Conservation (phyloP, 2,329 filamentous ascomycete species). For the Ascochyta pisi region DNA sequence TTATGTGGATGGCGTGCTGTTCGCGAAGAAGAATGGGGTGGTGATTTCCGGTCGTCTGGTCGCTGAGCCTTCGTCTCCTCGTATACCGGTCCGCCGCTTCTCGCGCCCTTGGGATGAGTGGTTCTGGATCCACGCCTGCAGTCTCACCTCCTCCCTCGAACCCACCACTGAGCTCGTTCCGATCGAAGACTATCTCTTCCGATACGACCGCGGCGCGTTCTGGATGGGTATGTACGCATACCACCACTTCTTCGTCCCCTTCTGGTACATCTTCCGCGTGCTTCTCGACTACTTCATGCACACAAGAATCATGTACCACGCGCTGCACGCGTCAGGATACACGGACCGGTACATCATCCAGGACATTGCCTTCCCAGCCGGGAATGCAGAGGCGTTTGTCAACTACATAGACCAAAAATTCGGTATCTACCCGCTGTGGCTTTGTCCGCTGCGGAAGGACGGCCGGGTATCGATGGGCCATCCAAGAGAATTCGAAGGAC, state of each 20-base stretch:
- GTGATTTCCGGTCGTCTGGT: conserved; percentile 67
- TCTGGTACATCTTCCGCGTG: conserved; percentile 65
- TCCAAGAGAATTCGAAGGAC: conserved; percentile 20
- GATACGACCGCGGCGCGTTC: conserved; percentile 70
- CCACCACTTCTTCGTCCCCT: conserved; percentile 66
- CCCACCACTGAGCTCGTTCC: conserved; percentile 52
- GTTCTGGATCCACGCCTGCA: conserved; percentile 72
- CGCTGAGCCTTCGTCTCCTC: conserved; percentile 47
- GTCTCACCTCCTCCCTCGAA: conserved; percentile 12
- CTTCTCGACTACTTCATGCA: conserved; percentile 68
- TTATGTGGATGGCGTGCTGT: conserved; percentile 73
- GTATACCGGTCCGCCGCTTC: conserved; percentile 54
- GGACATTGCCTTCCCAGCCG: conserved; percentile 65
- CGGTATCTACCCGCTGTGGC: conserved; percentile 64
- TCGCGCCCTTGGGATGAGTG: conserved; percentile 68
- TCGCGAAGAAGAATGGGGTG: conserved; percentile 61
- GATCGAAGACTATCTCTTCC: conserved; percentile 64
- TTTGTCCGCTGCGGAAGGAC: conserved; percentile 59
- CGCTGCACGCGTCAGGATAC: conserved; percentile 64
- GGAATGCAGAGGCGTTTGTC: conserved; percentile 59
- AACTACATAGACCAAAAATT: conserved; percentile 57
- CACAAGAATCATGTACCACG: conserved; percentile 68
- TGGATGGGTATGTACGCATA: conserved; percentile 69
- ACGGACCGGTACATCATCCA: conserved; percentile 66
- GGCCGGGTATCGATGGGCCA: conserved; percentile 41